A percentile compares a stretch with the other conserved stretches of the same genome.
Evolutionary conservation across 2,329 filamentous ascomycete genomes (phyloP).

Genomic region (Nannizziopsis arthrosporioides): DNA sequence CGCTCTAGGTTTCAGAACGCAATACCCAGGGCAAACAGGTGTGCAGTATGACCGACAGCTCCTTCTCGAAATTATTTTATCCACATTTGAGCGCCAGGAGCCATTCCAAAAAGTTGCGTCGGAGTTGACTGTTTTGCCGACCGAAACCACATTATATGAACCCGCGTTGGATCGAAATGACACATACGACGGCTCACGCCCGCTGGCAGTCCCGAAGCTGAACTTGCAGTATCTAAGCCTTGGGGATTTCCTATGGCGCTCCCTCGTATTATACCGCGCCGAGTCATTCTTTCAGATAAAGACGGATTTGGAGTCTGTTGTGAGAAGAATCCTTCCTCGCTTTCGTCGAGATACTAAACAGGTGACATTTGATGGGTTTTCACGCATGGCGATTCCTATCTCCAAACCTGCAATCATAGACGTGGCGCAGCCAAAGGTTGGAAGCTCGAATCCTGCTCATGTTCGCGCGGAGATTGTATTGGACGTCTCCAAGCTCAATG

Average conservation of each 20-base stretch:
- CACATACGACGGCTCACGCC: slow-evolving; percentile 71
- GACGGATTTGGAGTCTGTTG: slow-evolving; percentile 72
- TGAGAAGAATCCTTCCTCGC: slow-evolving; percentile 68
- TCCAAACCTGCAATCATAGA: slow-evolving; percentile 77
- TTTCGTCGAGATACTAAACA: slow-evolving; percentile 52
- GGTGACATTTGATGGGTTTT: slow-evolving; percentile 65
- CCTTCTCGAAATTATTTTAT: slow-evolving; percentile 56
- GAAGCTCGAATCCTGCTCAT: slow-evolving; percentile 67
- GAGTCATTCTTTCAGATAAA: slow-evolving; percentile 91
- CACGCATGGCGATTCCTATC: slow-evolving; percentile 84
- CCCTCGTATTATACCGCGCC: slow-evolving; percentile 74
- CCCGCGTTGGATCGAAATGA: slow-evolving; percentile 67
- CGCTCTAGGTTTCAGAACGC: slow-evolving; percentile 63
- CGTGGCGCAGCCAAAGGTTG: slow-evolving; percentile 69
- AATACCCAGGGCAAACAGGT: slow-evolving; percentile 62
- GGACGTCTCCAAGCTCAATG: slow-evolving; percentile 67
- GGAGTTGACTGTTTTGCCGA: slow-evolving; percentile 66
- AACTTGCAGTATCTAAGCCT: slow-evolving; percentile 93
- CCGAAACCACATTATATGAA: slow-evolving; percentile 70
- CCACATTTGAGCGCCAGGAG: slow-evolving; percentile 61
- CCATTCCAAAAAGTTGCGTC: slow-evolving; percentile 72
- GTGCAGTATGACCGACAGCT: slow-evolving; percentile 48
- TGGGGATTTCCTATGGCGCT: slow-evolving; percentile 93
- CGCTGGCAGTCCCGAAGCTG: slow-evolving; percentile 82
- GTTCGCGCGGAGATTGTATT: slow-evolving; percentile 78